Base-by-base conservation (phyloP, 2,329 filamentous ascomycete species). In the Paecilomyces formosus region DNA sequence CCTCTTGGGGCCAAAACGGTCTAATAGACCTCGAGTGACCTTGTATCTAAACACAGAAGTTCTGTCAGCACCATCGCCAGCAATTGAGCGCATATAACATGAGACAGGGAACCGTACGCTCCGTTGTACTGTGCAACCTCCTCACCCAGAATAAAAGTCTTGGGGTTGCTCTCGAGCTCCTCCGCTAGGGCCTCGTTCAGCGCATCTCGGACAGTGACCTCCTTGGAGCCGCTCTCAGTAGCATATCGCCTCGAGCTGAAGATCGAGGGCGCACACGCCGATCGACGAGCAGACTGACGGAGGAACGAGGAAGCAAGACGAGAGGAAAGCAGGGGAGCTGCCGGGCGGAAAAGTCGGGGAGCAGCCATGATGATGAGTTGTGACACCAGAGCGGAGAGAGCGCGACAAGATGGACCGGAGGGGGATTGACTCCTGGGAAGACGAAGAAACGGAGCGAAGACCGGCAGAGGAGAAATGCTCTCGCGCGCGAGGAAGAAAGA, bases 81-180 rank as follows among this genome's bases (percentile, higher is more conserved):
- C 22, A 45, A 45, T 45, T 7, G 39, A 18, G 9, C n/a, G 21
- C 21, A 26, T 54, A 18, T 53, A 39, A 24, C 15, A 55, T 9
- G 11, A 12, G 15, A 58, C 51, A 52, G 58, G 49, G 55, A 57
- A 61, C 79, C 82, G 75, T 78, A 85, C 82, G 93, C 93, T 83
- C 94, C 94, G 78, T 99, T 99, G 83, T 99, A 99, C 81, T 99
- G 94, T 70, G 94, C 94, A 72, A 99, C 94, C 82, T 99, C 94
- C 83, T 99, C 94, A 71, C 94, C 94, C 60, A 99, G 78, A 67
- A 99, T 81, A 77, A 97, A 99, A 69, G 97, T 92, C 83, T 97
- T 97, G 64, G 88, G 83, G 79, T 99, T 96, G 73, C 79, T 76
- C 83, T 97, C 92, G 77, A 99, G 87, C 84, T 99, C 94, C 82